Percentiles rank a stretch among this genome's conserved stretches.
These are phyloP conservation scores for Arabidopsis hybrid DNA, from an alignment of 441 rosid genomes.

Conservation along the genomic window DNA sequence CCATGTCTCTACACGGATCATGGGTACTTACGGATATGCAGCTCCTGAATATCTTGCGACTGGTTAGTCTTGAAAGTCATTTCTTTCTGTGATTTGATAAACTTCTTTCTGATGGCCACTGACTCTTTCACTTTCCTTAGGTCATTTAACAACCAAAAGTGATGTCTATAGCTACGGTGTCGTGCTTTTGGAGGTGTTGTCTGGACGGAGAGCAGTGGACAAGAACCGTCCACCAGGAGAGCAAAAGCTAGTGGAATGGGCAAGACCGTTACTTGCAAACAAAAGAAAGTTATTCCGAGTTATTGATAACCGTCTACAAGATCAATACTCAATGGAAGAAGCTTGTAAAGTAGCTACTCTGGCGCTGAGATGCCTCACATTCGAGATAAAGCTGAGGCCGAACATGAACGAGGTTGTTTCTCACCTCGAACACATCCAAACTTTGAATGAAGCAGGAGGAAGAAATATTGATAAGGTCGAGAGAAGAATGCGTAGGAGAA, in stretches of 20 bases:
- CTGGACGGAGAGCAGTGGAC: constrained; percentile 69
- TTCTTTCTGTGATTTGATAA: background rate
- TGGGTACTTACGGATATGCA: constrained; percentile 74
- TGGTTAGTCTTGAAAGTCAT: constrained; percentile 42
- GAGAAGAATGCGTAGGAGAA: constrained; percentile 55
- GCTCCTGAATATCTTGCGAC: constrained; percentile 77
- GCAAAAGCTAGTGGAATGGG: constrained; percentile 75
- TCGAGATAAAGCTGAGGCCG: constrained; percentile 60
- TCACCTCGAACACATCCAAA: constrained; percentile 59
- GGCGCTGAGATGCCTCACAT: constrained; percentile 58
- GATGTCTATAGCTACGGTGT: constrained; percentile 77
- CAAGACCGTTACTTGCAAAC: constrained; percentile 66
- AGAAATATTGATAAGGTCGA: constrained; percentile 32
- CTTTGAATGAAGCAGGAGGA: constrained; percentile 45
- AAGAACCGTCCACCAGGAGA: constrained; percentile 67
- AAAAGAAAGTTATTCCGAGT: constrained; percentile 61
- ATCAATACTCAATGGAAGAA: constrained; percentile 59
- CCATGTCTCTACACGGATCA: constrained; percentile 70
- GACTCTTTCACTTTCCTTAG: constrained; percentile 41
- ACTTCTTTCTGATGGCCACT: constrained; percentile 5
- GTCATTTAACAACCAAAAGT: constrained; percentile 68
- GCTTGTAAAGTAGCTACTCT: constrained; percentile 60
- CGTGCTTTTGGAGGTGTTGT: constrained; percentile 67
- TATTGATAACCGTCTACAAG: constrained; percentile 67
- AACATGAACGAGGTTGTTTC: constrained; percentile 59